Evolutionary conservation across 2,329 filamentous ascomycete species (phyloP).

Genomic region (Trichoderma aggressivum): DNA sequence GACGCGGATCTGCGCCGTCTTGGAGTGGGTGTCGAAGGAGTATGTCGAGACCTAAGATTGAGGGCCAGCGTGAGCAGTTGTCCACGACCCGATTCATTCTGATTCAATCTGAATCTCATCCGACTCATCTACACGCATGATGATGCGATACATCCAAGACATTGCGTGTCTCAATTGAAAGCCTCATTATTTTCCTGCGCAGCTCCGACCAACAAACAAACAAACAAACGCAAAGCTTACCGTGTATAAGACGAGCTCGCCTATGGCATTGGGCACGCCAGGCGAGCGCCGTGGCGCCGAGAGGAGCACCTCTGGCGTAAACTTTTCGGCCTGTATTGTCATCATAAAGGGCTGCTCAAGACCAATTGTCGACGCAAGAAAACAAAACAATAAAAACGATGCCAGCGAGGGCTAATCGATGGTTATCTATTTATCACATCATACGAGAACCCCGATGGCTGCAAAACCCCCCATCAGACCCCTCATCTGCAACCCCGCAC

Average conservation of each 20-base stretch:
- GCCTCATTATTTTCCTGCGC: background rate
- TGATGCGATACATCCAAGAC: background rate
- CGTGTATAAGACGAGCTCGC: conserved; percentile 63
- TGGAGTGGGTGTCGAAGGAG: conserved; percentile 72
- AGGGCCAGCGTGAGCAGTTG: background rate
- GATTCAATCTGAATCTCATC: background rate
- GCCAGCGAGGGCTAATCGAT: background rate
- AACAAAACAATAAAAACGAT: background rate
- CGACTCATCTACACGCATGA: background rate
- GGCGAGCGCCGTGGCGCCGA: conserved; percentile 70
- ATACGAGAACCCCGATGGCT: conserved; percentile 9
- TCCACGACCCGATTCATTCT: background rate
- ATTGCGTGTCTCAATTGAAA: background rate
- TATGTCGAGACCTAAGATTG: conserved; percentile 63
- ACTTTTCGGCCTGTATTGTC: conserved; percentile 67
- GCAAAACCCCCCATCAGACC: background rate
- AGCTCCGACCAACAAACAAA: background rate
- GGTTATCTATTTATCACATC: conserved; percentile 1
- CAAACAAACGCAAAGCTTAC: conserved; percentile 34
- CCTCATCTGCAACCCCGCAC: conserved; percentile 19
- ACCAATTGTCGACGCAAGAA: background rate
- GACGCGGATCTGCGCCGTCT: conserved; percentile 65
- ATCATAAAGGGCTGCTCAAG: conserved; percentile 42
- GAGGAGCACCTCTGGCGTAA: conserved; percentile 74
- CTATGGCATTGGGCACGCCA: conserved; percentile 65